Percentiles rank a stretch among this genome's conserved stretches.
Conservation (phyloP, 2,329 filamentous ascomycete genomes). For the Calonectria henricotiae region DNA sequence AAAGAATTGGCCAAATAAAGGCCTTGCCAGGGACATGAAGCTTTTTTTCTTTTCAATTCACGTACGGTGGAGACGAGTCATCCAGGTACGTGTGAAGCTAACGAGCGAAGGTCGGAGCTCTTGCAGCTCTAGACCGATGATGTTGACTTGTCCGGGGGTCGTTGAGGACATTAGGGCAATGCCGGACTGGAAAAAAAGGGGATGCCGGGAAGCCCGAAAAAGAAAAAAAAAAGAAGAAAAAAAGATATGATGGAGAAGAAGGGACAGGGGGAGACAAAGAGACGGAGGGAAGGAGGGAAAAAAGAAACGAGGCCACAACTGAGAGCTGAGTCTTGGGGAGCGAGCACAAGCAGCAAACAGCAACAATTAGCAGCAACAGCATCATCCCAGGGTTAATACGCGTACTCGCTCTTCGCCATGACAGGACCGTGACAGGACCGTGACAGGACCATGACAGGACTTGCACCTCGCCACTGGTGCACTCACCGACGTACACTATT, state of each 20-base stretch:
- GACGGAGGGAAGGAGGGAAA: neutral
- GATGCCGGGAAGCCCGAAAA: slow-evolving; percentile 16
- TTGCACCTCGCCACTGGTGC: neutral
- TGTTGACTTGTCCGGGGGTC: slow-evolving; percentile 5
- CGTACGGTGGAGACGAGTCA: slow-evolving; percentile 14
- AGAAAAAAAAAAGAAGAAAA: neutral
- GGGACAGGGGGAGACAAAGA: neutral
- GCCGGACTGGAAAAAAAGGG: neutral
- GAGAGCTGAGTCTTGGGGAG: neutral
- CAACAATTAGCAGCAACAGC: too few relatives aligned
- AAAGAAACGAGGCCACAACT: slow-evolving; percentile 18
- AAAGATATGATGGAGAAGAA: neutral
- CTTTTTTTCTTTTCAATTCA: slow-evolving; percentile 2
- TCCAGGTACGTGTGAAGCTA: slow-evolving; percentile 1
- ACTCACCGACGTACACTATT: neutral
- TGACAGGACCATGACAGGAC: neutral
- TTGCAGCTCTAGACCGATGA: slow-evolving; percentile 12
- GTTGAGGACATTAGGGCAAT: slow-evolving; percentile 4
- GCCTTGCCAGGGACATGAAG: slow-evolving; percentile 2
- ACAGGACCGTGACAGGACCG: neutral
- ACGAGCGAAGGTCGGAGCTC: slow-evolving; percentile 3
- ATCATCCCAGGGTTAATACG: slow-evolving; percentile 1
- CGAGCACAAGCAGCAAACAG: neutral
- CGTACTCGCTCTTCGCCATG: neutral
- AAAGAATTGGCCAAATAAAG: neutral